phyloP scores from a whole-genome alignment of 768 basidiomycete species.

The Strobilomyces dryophilus region DNA sequence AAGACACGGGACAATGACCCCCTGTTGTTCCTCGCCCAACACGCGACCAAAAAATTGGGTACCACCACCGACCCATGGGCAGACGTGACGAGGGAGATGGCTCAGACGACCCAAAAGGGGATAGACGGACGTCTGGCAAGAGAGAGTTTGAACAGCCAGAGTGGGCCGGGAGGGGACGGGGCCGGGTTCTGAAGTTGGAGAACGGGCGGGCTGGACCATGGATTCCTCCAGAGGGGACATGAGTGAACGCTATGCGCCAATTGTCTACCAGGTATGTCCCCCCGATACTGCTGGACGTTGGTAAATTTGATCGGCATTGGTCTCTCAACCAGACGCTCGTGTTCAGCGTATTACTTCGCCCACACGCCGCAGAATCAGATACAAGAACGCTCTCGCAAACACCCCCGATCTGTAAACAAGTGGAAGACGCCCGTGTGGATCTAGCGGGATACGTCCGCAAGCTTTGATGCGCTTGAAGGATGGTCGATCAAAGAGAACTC shows the following conservation, averaged over 20 bases:
- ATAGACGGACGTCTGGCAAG: slow-evolving; percentile 60
- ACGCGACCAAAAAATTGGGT: slow-evolving; percentile 52
- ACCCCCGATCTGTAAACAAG: slow-evolving; percentile 63
- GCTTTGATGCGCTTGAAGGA: slow-evolving; percentile 84
- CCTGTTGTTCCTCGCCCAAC: slow-evolving; percentile 62
- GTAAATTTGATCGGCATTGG: neutral
- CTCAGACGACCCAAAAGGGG: slow-evolving; percentile 53
- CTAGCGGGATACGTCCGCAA: slow-evolving; percentile 55
- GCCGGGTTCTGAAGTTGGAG: slow-evolving; percentile 72
- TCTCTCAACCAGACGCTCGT: too few relatives aligned
- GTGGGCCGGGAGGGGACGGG: slow-evolving; percentile 70
- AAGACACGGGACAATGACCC: slow-evolving; percentile 62
- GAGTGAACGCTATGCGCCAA: slow-evolving; percentile 56
- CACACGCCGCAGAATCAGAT: slow-evolving; percentile 54
- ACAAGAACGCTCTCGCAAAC: slow-evolving; percentile 64
- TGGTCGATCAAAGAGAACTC: slow-evolving; percentile 88
- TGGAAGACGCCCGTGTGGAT: slow-evolving; percentile 60
- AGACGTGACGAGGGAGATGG: slow-evolving; percentile 58
- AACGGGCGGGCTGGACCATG: slow-evolving; percentile 79
- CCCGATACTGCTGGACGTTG: neutral
- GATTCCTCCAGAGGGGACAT: slow-evolving; percentile 53
- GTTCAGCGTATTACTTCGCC: slow-evolving; percentile 64
- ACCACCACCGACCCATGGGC: slow-evolving; percentile 54
- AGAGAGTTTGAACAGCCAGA: slow-evolving; percentile 63
- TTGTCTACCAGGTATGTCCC: slow-evolving; percentile 71